Evolutionary conservation across 202 grass and related monocot species (phyloP).

Genomic region (Carex sylvatica): DNA sequence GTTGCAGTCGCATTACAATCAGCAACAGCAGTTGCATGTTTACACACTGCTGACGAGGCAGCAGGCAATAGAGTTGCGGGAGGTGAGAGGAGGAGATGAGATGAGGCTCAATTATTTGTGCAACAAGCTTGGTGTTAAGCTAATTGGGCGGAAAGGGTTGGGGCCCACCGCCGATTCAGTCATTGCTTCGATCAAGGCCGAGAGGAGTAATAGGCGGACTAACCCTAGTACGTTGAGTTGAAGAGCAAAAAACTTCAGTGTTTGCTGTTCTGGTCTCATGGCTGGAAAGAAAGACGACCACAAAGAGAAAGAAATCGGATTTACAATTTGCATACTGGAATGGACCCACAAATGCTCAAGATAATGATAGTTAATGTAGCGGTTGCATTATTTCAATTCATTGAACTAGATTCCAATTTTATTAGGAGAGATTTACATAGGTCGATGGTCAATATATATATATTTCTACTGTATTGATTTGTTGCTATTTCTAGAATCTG

Average conservation of each 20-base stretch:
- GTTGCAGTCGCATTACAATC: constrained; percentile 82
- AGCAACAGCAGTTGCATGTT: constrained; percentile 76
- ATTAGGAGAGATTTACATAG: constrained; percentile 3
- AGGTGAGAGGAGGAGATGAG: constrained; percentile 98
- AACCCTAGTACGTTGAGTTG: constrained; percentile 46
- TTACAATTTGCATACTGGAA: neutral
- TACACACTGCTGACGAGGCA: constrained; percentile 75
- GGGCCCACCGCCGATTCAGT: constrained; percentile 74
- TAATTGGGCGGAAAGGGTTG: constrained; percentile 88
- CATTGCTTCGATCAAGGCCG: constrained; percentile 84
- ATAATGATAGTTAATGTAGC: neutral
- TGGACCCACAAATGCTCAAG: neutral
- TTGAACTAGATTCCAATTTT: neutral
- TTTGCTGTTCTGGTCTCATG: neutral
- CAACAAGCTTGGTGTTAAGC: constrained; percentile 77
- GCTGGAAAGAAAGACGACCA: neutral
- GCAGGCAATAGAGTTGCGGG: constrained; percentile 85
- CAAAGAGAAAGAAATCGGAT: neutral
- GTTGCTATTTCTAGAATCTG: neutral
- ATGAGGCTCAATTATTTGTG: constrained; percentile 80
- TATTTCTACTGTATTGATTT: neutral
- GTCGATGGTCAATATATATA: neutral
- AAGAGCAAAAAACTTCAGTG: constrained; percentile 17
- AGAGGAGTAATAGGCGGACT: constrained; percentile 65
- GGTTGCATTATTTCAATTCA: neutral